These are phyloP conservation scores for Astragalus membranaceus DNA, from an alignment of 306 rosid species.

Conservation along the genomic window DNA sequence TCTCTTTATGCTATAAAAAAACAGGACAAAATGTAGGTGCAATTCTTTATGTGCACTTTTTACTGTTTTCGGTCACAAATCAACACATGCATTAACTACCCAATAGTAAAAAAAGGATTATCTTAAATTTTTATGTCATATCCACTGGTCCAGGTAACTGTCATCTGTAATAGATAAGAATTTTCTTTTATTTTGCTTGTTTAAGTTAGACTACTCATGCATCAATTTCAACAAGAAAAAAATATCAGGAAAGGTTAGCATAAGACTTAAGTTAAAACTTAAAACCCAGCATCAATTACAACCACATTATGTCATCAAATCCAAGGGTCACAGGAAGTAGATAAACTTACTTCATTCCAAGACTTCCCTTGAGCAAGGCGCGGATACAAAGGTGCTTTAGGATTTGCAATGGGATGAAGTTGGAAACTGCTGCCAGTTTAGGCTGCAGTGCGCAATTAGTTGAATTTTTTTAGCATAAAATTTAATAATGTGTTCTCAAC, in stretches of 20 bases:
- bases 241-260: no score
- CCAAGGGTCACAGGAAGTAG: no score
- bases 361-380: conserved; percentile 89
- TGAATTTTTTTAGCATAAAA: conserved; percentile 13
- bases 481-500: neutral
- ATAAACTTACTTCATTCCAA: conserved; percentile 81
- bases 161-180: conserved; percentile 53
- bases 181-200: neutral
- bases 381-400: conserved; percentile 83
- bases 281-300: neutral
- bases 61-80: no score
- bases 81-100: no score
- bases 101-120: no score
- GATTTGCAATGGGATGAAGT: conserved; percentile 57
- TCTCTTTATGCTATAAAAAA: no score
- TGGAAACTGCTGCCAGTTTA: conserved; percentile 68
- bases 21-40: no score
- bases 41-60: no score
- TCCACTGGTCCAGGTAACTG: conserved; percentile 95
- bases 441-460: conserved; percentile 45
- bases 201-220: neutral
- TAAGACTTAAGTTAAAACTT: neutral
- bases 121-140: conserved; percentile 46
- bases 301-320: neutral
- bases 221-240: no score